Evolutionary conservation across 805 yeast genomes (phyloP), one percentile per base, ranked within the genome.

Genomic region (Lachancea mirantina): DNA sequence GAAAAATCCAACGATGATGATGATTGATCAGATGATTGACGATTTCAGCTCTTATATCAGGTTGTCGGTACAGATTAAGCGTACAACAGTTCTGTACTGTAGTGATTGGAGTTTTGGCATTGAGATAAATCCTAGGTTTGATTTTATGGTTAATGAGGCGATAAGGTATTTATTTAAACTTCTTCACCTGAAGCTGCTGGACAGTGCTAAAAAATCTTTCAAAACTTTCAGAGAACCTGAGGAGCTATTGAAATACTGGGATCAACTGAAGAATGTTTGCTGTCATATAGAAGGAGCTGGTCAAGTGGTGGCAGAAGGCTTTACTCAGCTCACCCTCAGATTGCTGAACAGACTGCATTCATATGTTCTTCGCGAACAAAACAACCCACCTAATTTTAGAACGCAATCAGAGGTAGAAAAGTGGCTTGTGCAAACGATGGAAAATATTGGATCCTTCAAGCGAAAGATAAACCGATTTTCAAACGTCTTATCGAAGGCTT

Each of bases 161-260:
- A 81, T 84, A 10, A 68, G 72, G 21, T 81, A 80, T 49, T 74
- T 82, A 40, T 68, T 88, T 45, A 72, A 72, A 10, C 61, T 92
- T 30, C 59, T 89, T 19, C 79, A 82, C 46, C 70, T 78, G 46
- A 92, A 89, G 55, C 67, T 88, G 30, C 62, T 85, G 29, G 94
- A 85, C 45, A 75, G 87, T 38, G 77, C 87, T 0, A 71, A 74
- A 36, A 67, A 74, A 3, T 72, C 80, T 9, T 83, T 84, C 61
- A 72, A 87, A 45, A 82, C 94, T 0, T 84, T 84, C 57, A 84
- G 84, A 49, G 96, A 84, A 48, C 88, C 95, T 5, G 98, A 89
- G 45, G 87, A 82, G 50, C 63, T 92, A 30, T 94, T 85, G 48
- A 73, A 68, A 34, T 83, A 83, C 26, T 92, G 95, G 88, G 68